Conservation (phyloP, 371 early-diverging fungal species). For the Blastocladiella emersonii region DNA sequence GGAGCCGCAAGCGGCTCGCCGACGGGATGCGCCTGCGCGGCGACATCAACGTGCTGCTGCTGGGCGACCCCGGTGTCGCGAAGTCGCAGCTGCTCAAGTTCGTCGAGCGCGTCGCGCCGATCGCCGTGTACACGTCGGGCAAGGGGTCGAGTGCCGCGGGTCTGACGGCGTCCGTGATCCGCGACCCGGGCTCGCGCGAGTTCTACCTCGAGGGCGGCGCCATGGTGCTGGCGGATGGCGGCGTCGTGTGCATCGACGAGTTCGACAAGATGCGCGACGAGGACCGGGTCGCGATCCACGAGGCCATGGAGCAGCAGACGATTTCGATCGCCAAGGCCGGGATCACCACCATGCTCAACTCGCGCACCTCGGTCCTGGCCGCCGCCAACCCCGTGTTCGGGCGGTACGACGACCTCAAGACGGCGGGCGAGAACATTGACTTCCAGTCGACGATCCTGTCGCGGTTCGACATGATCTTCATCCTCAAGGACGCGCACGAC, state of each 20-base stretch:
- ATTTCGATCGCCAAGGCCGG: constrained; percentile 98
- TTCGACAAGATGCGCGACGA: constrained; percentile 99
- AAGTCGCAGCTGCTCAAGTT: constrained; percentile 99
- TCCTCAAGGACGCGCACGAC: constrained; percentile 89
- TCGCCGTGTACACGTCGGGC: constrained; percentile 97
- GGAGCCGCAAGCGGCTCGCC: constrained; percentile 83
- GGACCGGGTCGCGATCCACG: constrained; percentile 51
- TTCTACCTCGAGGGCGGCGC: constrained; percentile 99
- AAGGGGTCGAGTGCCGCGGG: constrained; percentile 99
- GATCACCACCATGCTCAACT: constrained; percentile 91
- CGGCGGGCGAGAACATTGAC: constrained; percentile 97
- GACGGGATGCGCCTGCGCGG: constrained; percentile 92
- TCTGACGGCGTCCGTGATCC: constrained; percentile 95
- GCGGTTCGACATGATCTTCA: constrained; percentile 98
- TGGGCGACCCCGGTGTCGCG: constrained; percentile 99
- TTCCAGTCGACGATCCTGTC: constrained; percentile 97
- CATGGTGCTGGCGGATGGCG: constrained; percentile 95
- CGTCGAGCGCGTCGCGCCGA: constrained; percentile 86
- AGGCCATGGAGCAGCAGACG: constrained; percentile 99
- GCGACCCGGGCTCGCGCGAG: constrained; percentile 93
- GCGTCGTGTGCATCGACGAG: constrained; percentile 97
- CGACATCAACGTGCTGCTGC: constrained; percentile 96
- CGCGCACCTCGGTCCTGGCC: constrained; percentile 91
- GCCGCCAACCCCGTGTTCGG: constrained; percentile 99
- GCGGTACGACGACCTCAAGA: constrained; percentile 87